phyloP scores from a whole-genome alignment of 257 asterid genomes.

The Cinchona pubescens region DNA sequence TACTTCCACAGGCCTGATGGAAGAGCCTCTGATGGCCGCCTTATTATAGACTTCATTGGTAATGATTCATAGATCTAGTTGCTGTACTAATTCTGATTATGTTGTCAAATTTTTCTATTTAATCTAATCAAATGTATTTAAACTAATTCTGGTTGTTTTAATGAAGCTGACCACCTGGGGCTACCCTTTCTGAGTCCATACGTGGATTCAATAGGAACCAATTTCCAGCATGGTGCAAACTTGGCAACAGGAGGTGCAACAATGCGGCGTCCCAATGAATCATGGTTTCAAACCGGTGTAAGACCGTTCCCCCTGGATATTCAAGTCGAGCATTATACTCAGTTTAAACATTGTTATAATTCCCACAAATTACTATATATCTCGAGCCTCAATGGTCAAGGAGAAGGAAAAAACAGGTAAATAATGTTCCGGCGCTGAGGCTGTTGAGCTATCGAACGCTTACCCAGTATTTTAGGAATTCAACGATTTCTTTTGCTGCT shows the following conservation, averaged over 20 bases:
- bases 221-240: constrained; percentile 55
- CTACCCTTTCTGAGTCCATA: constrained; percentile 57
- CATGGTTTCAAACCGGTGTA: constrained; percentile 48
- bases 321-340: constrained; percentile 63
- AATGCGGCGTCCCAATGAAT: constrained; percentile 35
- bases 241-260: constrained; percentile 90
- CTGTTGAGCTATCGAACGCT: no score
- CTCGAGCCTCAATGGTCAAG: no score
- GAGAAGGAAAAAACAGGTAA: no score
- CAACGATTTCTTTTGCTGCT: no score
- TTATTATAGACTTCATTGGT: constrained; percentile 61
- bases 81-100: no score
- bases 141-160: background rate
- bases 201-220: constrained; percentile 59
- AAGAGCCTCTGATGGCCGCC: constrained; percentile 65
- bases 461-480: no score
- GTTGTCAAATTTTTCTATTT: no score
- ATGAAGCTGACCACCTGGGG: constrained; percentile 51
- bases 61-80: no score
- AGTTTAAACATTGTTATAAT: no score
- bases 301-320: constrained; percentile 66
- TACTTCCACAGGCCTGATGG: constrained; percentile 51
- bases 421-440: no score
- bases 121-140: background rate
- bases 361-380: no score